Evolutionary conservation across 306 rosid species (phyloP), one percentile per base, ranked within the genome.

Genomic region (Delonix regia): DNA sequence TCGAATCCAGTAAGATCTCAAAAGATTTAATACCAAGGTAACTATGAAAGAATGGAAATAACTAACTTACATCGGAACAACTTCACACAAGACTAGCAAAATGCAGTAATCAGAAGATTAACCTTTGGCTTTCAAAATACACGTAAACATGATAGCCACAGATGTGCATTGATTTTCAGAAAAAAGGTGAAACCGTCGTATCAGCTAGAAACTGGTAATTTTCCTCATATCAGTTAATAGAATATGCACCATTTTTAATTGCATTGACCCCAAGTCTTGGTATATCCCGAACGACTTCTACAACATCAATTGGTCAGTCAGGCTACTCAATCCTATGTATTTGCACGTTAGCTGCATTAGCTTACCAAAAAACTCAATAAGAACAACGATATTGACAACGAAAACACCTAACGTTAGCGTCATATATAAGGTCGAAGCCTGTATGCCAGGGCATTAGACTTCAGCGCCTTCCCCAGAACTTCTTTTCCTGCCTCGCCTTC

Each of bases 401-500:
- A 53, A 28, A 73, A 67, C 47, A 77, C 16, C 13, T 25, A 72
- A n/a, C 48, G 22, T 55, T 47, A 47, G 36, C 8, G 21, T 68
- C 69, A 62, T 21, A 55, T 3, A 8, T 60, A 65, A 52, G 16
- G 52, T 39, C 21, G 24, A 45, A 71, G 39, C 12, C 41, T 69
- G 57, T 56, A 53, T 73, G 39, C 57, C 18, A 47, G 60, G 49
- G 84, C 64, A 57, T 3, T 57, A 57, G 64, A 57, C 9, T 57
- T 84, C 79, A n/a, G 38, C 57, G 15, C 76, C 78, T 76, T 77
- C 80, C 21, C 38, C 28, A 45, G 87, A 71, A 69, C 69, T 49
- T 10, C 75, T 68, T 78, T 70, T 84, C 69, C 86, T 79, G 71
- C 83, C 78, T 38, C 78, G 63, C 87, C 81, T 90, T 57, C 75